Conservation (phyloP, 257 asterid species). For the Mitragyna speciosa region DNA sequence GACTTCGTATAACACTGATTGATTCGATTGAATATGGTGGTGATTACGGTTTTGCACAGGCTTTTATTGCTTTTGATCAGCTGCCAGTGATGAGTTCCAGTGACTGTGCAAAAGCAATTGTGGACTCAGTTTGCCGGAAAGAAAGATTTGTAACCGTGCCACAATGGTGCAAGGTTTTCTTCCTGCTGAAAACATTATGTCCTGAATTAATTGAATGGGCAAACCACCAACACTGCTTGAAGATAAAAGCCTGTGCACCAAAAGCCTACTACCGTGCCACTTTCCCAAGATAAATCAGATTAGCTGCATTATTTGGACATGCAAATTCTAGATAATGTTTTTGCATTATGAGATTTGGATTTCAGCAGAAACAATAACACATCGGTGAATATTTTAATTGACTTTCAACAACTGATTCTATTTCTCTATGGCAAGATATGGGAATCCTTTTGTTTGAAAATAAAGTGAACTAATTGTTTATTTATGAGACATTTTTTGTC, state of each 20-base stretch:
- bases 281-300: background rate
- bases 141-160: conserved; percentile 24
- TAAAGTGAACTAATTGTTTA: too few relatives aligned
- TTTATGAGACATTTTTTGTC: too few relatives aligned
- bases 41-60: background rate
- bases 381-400: background rate
- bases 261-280: background rate
- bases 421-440: too few relatives aligned
- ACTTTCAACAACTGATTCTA: background rate
- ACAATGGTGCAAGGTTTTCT: background rate
- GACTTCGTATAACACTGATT: background rate
- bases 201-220: conserved; percentile 21
- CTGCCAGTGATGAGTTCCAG: conserved; percentile 24
- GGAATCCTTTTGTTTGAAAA: too few relatives aligned
- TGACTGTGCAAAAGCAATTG: conserved; percentile 24
- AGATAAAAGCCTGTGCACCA: background rate
- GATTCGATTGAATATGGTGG: background rate
- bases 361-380: background rate
- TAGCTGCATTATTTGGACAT: background rate
- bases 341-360: too few relatives aligned
- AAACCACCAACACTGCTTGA: background rate
- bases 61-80: background rate
- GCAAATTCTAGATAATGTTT: background rate
- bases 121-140: conserved; percentile 20
- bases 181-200: conserved; percentile 2